Base-by-base conservation (phyloP, 139 green algal genomes). In the Chlorella sp. region DNA sequence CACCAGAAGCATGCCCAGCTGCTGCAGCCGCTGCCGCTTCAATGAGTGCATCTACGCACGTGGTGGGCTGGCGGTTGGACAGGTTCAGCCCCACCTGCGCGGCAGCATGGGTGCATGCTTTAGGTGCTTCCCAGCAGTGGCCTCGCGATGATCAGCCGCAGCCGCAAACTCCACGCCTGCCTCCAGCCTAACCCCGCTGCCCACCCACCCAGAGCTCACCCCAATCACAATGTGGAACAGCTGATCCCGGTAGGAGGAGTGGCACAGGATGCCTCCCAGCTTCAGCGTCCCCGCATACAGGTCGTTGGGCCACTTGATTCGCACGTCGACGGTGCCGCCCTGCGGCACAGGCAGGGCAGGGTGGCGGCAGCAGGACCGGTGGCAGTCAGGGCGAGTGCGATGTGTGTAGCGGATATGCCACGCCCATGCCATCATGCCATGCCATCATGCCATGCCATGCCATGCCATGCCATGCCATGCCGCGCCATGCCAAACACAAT, bases 291-390 rank as follows among this genome's bases (percentile, higher is more conserved):
- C 48, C 20, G 65, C 84, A 89, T 99, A 98, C 13, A 99, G 88
- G 88, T 99, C 97, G 81, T 99, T 99, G 73, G 97, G 97, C 97
- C 97, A 99, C 85, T 99, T 99, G 76, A 99, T 96, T 43, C 90
- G 85, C 19, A 99, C 81, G 32, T 95, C 88, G 38, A 95, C n/a
- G 36, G 9, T n/a, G 9, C 38, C 22, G 13, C 84, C 75, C 75
- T 78, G 80, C 80, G 41, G 38, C 3, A 46, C 26, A 56, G 48
- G 1, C 13, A n/a, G 32, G 30, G 28, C 7, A 46, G 54, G 44
- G 32, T 30, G 30, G 28, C 14, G 11, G 17, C 28, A n/a, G n/a
- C n/a, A n/a, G n/a, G n/a, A n/a, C n/a, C n/a, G n/a, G n/a, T n/a
- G n/a, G n/a, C n/a, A n/a, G n/a, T n/a, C n/a, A n/a, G n/a, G n/a